Conservation (phyloP, 78 protist species). For the Dictyostelium capitatum region DNA sequence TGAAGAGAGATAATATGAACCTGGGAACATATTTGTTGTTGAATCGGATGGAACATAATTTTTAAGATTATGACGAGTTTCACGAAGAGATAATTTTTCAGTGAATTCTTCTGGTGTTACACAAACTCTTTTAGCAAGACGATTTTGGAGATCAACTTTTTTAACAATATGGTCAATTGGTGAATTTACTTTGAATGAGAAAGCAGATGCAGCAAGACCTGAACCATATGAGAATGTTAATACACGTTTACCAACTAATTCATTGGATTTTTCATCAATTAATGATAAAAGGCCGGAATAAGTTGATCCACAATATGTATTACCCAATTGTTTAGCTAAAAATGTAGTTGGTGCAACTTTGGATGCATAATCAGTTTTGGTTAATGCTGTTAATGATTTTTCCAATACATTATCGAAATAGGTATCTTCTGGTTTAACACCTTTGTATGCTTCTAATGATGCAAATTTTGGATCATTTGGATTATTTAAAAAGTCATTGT, state of each 20-base stretch:
- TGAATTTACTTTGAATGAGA: constrained; percentile 81
- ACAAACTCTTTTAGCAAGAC: constrained; percentile 75
- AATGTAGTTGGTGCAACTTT: constrained; percentile 86
- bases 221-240: constrained; percentile 96
- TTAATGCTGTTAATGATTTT: constrained; percentile 69
- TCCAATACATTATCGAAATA: constrained; percentile 87
- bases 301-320: constrained; percentile 96
- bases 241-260: constrained; percentile 87
- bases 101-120: constrained; percentile 84
- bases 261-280: constrained; percentile 60
- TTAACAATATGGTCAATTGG: constrained; percentile 74
- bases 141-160: constrained; percentile 65
- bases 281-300: constrained; percentile 92
- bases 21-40: constrained; percentile 81
- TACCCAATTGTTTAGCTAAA: constrained; percentile 93
- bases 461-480: constrained; percentile 53
- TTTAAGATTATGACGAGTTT: constrained; percentile 68
- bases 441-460: constrained; percentile 18
- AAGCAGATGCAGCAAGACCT: constrained; percentile 95
- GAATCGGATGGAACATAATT: constrained; percentile 81
- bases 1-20: constrained; percentile 86
- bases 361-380: constrained; percentile 41
- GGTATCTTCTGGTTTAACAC: constrained; percentile 65
- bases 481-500: constrained; percentile 81
- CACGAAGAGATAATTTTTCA: constrained; percentile 71